Evolutionary conservation across 495 filamentous ascomycete genomes (phyloP), one percentile per base, ranked within the genome.

Genomic region (Daldinia concentrica): DNA sequence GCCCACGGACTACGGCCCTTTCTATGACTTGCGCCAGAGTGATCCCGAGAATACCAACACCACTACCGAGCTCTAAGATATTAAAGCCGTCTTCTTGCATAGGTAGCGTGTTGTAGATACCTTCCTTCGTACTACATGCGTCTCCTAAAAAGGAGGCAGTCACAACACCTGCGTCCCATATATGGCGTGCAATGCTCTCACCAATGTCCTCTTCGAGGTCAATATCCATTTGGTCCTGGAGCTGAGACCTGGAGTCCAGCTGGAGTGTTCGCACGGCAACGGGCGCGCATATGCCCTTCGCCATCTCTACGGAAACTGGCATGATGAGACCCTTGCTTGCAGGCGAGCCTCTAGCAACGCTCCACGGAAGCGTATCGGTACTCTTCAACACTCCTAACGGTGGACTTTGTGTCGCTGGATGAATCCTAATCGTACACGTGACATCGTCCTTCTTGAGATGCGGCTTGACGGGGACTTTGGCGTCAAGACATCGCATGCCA

Each of bases 121-220:
- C 45, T n/a, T 68, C 55, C 8, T 24, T 8, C 3, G 37, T 64
- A 27, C 34, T 14, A 12, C 76, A 78, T 6, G 80, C 50, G 24
- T 80, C 78, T 1, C 79, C 81, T 54, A 85, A 61, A 14, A 79
- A 73, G 11, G 74, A 80, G 0, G 81, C 76, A 8, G 79, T 79
- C 4, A 81, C 68, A 4, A 83, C 68, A 5, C 83, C 82, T 26
- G 74, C 83, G 79, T 89, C 95, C 95, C 95, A 99, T 52, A 98
- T 88, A 79, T 99, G 95, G 15, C 94, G 86, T 15, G 95, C 94
- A 73, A 99, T 97, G 76, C 92, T 97, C 77, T 98, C 94, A 6
- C 94, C 95, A 2, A 93, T 93, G 66, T 98, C 94, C 74, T 99
- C 95, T 82, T 91, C 91, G 22, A 98, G 87, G 6, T 66, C 58